phyloP scores from a whole-genome alignment of 495 filamentous ascomycete species.

The Echria macrotheca region DNA sequence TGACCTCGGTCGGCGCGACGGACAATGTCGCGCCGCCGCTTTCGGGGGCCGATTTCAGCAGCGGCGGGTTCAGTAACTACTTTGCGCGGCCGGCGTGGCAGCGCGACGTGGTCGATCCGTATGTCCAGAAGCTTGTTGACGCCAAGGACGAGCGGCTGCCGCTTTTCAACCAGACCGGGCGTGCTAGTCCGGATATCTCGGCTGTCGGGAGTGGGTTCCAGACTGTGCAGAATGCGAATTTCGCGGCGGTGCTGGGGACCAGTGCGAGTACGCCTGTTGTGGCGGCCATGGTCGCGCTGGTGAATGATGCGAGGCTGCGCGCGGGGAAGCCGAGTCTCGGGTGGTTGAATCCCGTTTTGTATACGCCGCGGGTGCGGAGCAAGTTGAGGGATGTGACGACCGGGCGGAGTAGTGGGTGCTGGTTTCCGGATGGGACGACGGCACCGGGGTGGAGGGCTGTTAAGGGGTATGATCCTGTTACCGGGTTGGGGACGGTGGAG shows the following conservation, averaged over 20 bases:
- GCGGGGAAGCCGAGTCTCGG: constrained; percentile 35
- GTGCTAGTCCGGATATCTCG: constrained; percentile 68
- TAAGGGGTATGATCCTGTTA: constrained; percentile 34
- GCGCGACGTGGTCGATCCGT: constrained; percentile 47
- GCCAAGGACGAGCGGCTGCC: constrained; percentile 27
- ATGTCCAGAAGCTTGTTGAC: constrained; percentile 46
- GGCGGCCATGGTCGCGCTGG: constrained; percentile 34
- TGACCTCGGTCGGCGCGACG: constrained; percentile 73
- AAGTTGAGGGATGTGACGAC: constrained; percentile 29
- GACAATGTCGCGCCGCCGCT: constrained; percentile 50
- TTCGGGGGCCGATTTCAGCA: constrained; percentile 52
- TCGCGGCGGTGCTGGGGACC: constrained; percentile 34
- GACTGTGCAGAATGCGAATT: constrained; percentile 28
- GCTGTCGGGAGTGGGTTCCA: constrained; percentile 36
- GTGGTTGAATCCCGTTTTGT: constrained; percentile 36
- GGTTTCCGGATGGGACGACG: constrained; percentile 20
- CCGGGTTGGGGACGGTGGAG: constrained; percentile 34
- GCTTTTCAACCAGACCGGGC: constrained; percentile 55
- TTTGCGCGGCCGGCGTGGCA: constrained; percentile 65
- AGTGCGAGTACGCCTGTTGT: constrained; percentile 38
- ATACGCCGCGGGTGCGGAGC: constrained; percentile 21
- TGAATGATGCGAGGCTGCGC: constrained; percentile 36
- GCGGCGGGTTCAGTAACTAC: constrained; percentile 68
- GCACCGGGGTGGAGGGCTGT: constrained; percentile 29
- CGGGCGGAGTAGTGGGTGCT: constrained; percentile 31